Evolutionary conservation across 2,329 filamentous ascomycete species (phyloP), one percentile per base, ranked within the genome.

Genomic region (Myriosclerotinia scirpicola): DNA sequence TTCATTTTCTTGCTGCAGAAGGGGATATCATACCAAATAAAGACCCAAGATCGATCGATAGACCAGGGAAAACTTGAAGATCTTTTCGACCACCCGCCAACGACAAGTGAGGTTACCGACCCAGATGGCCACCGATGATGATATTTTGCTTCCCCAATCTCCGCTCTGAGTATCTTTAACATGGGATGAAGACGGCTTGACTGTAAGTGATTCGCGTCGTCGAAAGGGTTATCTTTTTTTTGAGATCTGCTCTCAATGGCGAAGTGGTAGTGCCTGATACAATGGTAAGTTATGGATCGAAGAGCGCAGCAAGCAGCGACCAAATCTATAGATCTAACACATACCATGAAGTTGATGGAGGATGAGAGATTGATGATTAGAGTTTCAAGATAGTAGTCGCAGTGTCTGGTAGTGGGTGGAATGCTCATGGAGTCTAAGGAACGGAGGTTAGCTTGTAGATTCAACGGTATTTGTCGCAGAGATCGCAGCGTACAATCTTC

Each of bases 61-160:
- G 12, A 15, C 30, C 4, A 52, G 22, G 30, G 48, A 26, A 0
- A 1, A 30, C 1, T 70, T 65, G 66, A 72, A 73, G n/a, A 72
- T 22, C 58, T 69, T 69, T 63, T 73, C 70, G 2, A 71, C 52
- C 12, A 73, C 65, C 38, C 72, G 62, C 82, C 83, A 85, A 52
- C 83, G 78, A 58, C 81, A 78, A 12, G 83, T 83, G 1, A 84
- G 72, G 69, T 84, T 85, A 61, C 80, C 78, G 12, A 84, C 81
- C 67, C 80, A 81, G 12, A 85, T 78, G 8, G 81, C 82, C 4
- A 83, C 80, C 15, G 78, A 80, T 12, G 81, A 79, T 76, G 4
- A 34, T 34, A 5, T 34, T 34, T 34, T 5, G 4, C 6, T 34
- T 34, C 30, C 30, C 30, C 30, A 6, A 34, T 34, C 30, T 34